Evolutionary conservation across 768 basidiomycete genomes (phyloP), one percentile per base, ranked within the genome.

Genomic region (Atractiella rhizophila): DNA sequence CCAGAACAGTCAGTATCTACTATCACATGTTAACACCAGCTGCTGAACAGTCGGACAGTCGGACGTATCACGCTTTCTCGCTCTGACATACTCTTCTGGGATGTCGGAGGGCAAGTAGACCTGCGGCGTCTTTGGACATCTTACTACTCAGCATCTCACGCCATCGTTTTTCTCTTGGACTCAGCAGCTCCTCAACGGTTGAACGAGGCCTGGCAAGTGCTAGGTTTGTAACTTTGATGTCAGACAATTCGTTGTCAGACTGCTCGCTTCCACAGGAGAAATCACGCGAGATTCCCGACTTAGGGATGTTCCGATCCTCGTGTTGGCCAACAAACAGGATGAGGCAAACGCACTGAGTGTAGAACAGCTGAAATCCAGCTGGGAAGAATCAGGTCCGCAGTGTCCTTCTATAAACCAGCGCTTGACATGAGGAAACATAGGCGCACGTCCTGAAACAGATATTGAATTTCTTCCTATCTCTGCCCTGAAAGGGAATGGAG

Each of bases 301-400:
- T 24, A 71, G 94, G 20, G 75, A 76, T 37, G 69, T 94, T 1
- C 91, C 88, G 0, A 66, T 91, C 2, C 65, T 98, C 5, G 70
- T 98, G 9, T 67, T 94, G 15, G 91, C 86, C 21, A 96, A 96
- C 62, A 96, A 98, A 57, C 88, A 94, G 57, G 91, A 96, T 50
- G 70, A 68, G 3, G 73, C 76, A 0, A 59, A 64, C 15, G 76
- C 76, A 49, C 64, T 94, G 25, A 76, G 80, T 0, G 79, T 85
- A 0, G 74, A 82, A 37, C 82, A 94, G 47, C 85, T 98, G n/a
- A n/a, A n/a, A n/a, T n/a, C n/a, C n/a, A n/a, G n/a, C n/a, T n/a
- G n/a, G n/a, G n/a, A n/a, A n/a, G n/a, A n/a, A n/a, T n/a, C n/a
- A n/a, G n/a, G n/a, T n/a, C n/a, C n/a, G n/a, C n/a, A n/a, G n/a